A percentile compares a stretch with the other conserved stretches of the same genome.
phyloP scores from a whole-genome alignment of 352 stramenopile species.

The Globisporangium recalcitrans region DNA sequence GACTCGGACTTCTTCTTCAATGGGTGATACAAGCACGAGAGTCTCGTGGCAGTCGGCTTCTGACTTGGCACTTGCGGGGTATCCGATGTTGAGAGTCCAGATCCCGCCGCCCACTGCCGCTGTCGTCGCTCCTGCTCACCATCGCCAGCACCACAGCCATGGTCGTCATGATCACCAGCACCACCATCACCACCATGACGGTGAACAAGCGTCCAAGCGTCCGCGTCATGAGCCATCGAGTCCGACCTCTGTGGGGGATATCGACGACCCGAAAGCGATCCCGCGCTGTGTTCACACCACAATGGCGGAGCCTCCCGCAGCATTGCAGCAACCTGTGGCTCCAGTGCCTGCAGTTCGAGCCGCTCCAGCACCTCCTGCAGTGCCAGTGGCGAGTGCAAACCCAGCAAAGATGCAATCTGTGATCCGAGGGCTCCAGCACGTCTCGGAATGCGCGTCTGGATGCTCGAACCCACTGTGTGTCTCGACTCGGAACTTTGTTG shows the following conservation, averaged over 20 bases:
- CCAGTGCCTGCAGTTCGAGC: not conserved
- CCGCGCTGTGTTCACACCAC: constrained; percentile 16
- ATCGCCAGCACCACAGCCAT: constrained; percentile 5
- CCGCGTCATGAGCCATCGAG: constrained; percentile 31
- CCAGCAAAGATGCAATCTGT: constrained; percentile 54
- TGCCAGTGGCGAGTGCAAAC: constrained; percentile 17
- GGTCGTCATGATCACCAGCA: constrained; percentile 12
- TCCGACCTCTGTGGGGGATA: constrained; percentile 44
- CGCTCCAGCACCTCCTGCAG: constrained; percentile 9
- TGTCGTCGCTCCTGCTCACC: constrained; percentile 10
- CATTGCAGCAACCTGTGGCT: constrained; percentile 2
- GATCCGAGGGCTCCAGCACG: constrained; percentile 43
- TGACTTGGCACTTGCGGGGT: not conserved
- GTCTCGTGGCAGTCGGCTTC: not conserved
- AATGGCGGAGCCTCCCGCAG: constrained; percentile 2
- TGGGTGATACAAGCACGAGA: not conserved
- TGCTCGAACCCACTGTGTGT: constrained; percentile 50
- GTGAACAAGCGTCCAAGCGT: constrained; percentile 20
- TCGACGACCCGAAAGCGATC: constrained; percentile 22
- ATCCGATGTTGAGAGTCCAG: constrained; percentile 9
- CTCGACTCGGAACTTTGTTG: constrained; percentile 47
- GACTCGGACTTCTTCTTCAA: not conserved
- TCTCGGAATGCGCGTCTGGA: constrained; percentile 30
- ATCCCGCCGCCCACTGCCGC: constrained; percentile 5
- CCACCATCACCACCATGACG: constrained; percentile 12